A percentile compares a stretch with the other conserved stretches of the same genome.
These are phyloP conservation scores for Penicillium decumbens DNA, from an alignment of 2,329 filamentous ascomycete species.

Conservation along the genomic window DNA sequence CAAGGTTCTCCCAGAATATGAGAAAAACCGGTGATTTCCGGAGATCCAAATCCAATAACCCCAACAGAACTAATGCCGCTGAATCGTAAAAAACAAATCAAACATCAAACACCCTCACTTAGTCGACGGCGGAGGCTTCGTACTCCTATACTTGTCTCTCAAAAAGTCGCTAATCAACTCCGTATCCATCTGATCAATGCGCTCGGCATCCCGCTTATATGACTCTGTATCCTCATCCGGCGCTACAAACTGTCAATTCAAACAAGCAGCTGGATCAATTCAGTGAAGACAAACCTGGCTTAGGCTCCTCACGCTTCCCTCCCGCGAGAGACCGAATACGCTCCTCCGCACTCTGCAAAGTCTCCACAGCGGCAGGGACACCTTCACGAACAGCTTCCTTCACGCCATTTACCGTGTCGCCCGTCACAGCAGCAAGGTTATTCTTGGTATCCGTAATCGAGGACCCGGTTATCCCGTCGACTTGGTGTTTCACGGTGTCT, in stretches of 20 bases:
- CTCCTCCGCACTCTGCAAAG: slow-evolving; percentile 10
- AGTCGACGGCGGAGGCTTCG: slow-evolving; percentile 4
- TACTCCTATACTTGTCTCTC: slow-evolving; percentile 29
- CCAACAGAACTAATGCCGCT: neutral
- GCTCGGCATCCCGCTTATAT: slow-evolving; percentile 17
- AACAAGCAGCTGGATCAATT: neutral
- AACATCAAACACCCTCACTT: slow-evolving; percentile 1
- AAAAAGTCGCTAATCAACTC: slow-evolving; percentile 34
- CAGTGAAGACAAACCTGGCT: slow-evolving; percentile 3
- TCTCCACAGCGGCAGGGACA: slow-evolving; percentile 11
- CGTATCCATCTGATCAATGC: slow-evolving; percentile 27
- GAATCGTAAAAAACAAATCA: neutral
- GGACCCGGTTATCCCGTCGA: slow-evolving; percentile 4
- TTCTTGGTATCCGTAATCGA: slow-evolving; percentile 10
- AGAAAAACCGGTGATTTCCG: too few relatives aligned
- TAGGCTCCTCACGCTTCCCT: neutral
- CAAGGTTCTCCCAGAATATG: too few relatives aligned
- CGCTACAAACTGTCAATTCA: too few relatives aligned
- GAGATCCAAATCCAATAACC: neutral
- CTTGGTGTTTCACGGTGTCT: slow-evolving; percentile 6
- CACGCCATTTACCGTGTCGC: slow-evolving; percentile 3
- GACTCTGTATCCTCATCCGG: slow-evolving; percentile 1
- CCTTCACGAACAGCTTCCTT: slow-evolving; percentile 16
- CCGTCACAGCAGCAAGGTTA: slow-evolving; percentile 4
- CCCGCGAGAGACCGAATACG: slow-evolving; percentile 3